phyloP scores from a whole-genome alignment of 2,329 filamentous ascomycete genomes.

The Claviceps pazoutovae region DNA sequence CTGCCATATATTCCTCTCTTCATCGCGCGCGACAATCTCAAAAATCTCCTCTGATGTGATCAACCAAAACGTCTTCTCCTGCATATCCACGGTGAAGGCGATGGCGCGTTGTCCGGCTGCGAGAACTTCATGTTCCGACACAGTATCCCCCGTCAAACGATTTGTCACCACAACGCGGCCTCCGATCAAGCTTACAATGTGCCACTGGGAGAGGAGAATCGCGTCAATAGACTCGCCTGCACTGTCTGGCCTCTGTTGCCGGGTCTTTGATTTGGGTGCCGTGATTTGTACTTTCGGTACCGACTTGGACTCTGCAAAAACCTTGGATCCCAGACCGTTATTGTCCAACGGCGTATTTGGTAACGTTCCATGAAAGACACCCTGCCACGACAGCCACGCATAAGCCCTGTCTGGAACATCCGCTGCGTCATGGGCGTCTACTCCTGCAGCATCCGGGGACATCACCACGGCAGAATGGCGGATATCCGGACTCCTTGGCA shows the following conservation, averaged over 20 bases:
- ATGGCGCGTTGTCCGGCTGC: constrained; percentile 65
- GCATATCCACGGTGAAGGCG: constrained; percentile 76
- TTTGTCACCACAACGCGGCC: constrained; percentile 75
- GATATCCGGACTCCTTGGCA: constrained; percentile 41
- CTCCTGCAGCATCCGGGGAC: constrained; percentile 57
- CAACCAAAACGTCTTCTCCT: constrained; percentile 96
- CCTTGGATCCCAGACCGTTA: constrained; percentile 51
- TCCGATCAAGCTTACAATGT: constrained; percentile 72
- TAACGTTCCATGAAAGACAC: constrained; percentile 76
- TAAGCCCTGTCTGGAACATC: constrained; percentile 58
- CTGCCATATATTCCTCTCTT: constrained; percentile 87
- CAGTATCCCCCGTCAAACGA: constrained; percentile 67
- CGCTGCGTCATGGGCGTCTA: constrained; percentile 39
- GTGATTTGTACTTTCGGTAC: constrained; percentile 62
- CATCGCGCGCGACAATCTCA: constrained; percentile 80
- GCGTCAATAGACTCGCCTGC: constrained; percentile 54
- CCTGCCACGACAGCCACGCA: constrained; percentile 81
- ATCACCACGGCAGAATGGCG: constrained; percentile 54
- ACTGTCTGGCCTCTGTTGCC: constrained; percentile 48
- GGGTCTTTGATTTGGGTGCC: constrained; percentile 48
- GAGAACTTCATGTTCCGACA: constrained; percentile 79
- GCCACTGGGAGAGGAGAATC: constrained; percentile 84
- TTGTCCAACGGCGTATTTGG: constrained; percentile 44
- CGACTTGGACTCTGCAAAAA: constrained; percentile 69
- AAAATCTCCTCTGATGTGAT: constrained; percentile 87